Conservation (phyloP, 106 monocot genomes). For the Acorus gramineus region DNA sequence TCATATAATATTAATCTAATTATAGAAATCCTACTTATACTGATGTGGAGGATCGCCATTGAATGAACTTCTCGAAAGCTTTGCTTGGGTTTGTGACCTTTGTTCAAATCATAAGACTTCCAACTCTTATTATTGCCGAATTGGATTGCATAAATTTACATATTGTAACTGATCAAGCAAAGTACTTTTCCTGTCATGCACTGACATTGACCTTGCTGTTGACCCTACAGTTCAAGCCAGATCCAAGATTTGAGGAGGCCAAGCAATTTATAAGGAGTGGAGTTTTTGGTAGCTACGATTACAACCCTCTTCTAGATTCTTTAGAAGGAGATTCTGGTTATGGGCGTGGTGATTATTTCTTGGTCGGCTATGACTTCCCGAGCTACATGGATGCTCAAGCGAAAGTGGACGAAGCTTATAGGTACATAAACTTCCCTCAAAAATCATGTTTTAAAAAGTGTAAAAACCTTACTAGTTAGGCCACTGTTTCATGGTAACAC, state of each 20-base stretch:
- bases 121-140: too few relatives aligned
- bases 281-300: constrained; percentile 73
- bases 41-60: too few relatives aligned
- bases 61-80: too few relatives aligned
- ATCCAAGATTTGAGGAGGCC: constrained; percentile 79
- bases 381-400: constrained; percentile 76
- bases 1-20: too few relatives aligned
- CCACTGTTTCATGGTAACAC: too few relatives aligned
- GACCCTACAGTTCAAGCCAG: constrained; percentile 61
- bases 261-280: constrained; percentile 66
- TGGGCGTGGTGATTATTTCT: constrained; percentile 87
- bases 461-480: too few relatives aligned
- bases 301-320: constrained; percentile 72
- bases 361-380: constrained; percentile 88
- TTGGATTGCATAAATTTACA: too few relatives aligned
- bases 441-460: too few relatives aligned
- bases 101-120: too few relatives aligned
- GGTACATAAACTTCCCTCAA: constrained; percentile 27
- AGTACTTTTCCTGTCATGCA: neutral
- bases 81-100: neutral
- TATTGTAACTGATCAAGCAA: too few relatives aligned
- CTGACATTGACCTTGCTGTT: neutral
- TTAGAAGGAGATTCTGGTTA: constrained; percentile 81
- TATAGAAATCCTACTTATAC: too few relatives aligned
- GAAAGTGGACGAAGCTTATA: constrained; percentile 83